Percentiles rank a stretch among this genome's conserved stretches.
phyloP scores from a whole-genome alignment of 805 yeast species.

The Wickerhamiella sorbophila region DNA sequence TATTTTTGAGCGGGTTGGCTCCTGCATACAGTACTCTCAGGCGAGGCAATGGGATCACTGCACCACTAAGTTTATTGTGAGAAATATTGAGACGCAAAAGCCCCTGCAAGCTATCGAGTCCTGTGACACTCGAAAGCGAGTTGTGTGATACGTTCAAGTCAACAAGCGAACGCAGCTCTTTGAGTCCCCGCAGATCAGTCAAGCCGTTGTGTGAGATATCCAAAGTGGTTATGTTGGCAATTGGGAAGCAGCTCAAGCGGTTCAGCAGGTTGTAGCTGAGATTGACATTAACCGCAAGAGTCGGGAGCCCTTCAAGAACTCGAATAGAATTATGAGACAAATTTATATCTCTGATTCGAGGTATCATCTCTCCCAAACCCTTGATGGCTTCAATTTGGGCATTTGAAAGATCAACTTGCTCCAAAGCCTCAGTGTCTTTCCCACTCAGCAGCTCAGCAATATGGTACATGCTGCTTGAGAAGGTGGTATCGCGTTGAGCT shows the following conservation, averaged over 20 bases:
- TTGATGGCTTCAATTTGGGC: constrained; percentile 13
- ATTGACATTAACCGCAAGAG: constrained; percentile 12
- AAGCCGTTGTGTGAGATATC: constrained; percentile 13
- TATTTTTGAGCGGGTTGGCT: constrained; percentile 11
- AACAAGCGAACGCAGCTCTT: constrained; percentile 14
- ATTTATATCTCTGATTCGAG: constrained; percentile 11
- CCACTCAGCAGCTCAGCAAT: constrained; percentile 6
- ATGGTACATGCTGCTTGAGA: constrained; percentile 3
- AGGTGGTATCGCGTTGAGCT: constrained; percentile 7
- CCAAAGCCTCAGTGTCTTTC: constrained; percentile 1
- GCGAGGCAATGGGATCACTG: constrained; percentile 10
- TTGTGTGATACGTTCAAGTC: constrained; percentile 16
- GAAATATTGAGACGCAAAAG: constrained; percentile 13
- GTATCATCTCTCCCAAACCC: constrained; percentile 15
- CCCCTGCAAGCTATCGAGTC: constrained; percentile 13
- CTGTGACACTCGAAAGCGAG: constrained; percentile 9
- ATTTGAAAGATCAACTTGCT: constrained; percentile 12
- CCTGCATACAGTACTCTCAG: constrained; percentile 15
- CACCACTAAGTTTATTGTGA: constrained; percentile 10
- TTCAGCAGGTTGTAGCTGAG: constrained; percentile 11
- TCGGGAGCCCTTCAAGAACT: constrained; percentile 16
- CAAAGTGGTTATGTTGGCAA: constrained; percentile 13
- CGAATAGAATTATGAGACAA: constrained; percentile 11
- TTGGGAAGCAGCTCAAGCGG: constrained; percentile 13
- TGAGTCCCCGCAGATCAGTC: constrained; percentile 12